These are phyloP conservation scores for Pseudofabraea citricarpa DNA, from an alignment of 2,329 filamentous ascomycete genomes.

Conservation along the genomic window DNA sequence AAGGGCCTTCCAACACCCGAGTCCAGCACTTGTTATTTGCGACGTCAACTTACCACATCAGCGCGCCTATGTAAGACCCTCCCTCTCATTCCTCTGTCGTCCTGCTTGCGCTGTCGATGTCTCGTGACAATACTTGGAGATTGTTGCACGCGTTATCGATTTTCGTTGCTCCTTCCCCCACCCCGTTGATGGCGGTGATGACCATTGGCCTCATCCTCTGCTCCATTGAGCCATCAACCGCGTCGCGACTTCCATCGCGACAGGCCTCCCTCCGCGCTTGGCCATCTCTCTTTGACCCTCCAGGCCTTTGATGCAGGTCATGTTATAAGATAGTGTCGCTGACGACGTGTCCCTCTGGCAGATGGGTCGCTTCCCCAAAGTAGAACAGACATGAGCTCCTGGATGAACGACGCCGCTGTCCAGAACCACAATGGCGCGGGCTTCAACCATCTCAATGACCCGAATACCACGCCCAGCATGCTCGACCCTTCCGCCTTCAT, in stretches of 20 bases:
- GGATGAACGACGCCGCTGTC: constrained; percentile 65
- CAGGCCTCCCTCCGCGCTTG: constrained; percentile 17
- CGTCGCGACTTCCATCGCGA: constrained; percentile 28
- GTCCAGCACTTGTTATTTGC: neutral
- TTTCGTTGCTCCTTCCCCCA: constrained; percentile 7
- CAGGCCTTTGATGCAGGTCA: constrained; percentile 18
- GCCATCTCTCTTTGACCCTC: constrained; percentile 16
- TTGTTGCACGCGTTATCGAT: constrained; percentile 8
- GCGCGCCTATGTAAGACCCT: constrained; percentile 28
- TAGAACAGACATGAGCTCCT: constrained; percentile 61
- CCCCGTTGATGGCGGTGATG: constrained; percentile 15
- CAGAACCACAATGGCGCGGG: constrained; percentile 67
- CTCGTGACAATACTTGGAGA: constrained; percentile 22
- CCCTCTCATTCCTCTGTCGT: constrained; percentile 19
- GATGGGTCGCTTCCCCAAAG: constrained; percentile 32
- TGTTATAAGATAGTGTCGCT: constrained; percentile 18
- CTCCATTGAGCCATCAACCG: constrained; percentile 15
- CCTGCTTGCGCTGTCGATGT: constrained; percentile 13
- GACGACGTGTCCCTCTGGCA: constrained; percentile 21
- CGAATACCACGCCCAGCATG: constrained; percentile 51
- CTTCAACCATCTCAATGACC: constrained; percentile 57
- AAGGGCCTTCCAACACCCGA: neutral
- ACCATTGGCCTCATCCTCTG: constrained; percentile 14
- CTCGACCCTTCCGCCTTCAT: constrained; percentile 64
- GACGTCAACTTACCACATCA: constrained; percentile 11